phyloP scores from a whole-genome alignment of 805 yeast genomes.

The Myxozyma neotropica region DNA sequence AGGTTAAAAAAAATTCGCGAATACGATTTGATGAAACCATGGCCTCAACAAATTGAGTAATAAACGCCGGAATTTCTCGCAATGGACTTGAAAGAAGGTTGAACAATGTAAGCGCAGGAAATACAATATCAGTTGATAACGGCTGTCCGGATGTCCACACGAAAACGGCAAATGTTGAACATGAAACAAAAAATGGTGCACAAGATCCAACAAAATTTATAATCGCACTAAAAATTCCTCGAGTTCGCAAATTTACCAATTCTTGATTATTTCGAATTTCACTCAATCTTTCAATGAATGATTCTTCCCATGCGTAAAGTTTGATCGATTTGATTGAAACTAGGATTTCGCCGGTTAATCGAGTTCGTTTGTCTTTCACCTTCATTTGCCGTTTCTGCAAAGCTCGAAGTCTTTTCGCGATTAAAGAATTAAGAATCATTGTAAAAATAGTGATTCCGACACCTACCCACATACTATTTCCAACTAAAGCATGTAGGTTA shows the following conservation, averaged over 20 bases:
- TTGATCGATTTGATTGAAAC: constrained; percentile 91
- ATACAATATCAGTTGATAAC: constrained; percentile 83
- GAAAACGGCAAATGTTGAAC: constrained; percentile 84
- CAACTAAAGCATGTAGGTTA: constrained; percentile 73
- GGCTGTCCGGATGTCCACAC: constrained; percentile 63
- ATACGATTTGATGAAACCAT: constrained; percentile 60
- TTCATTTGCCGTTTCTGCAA: constrained; percentile 85
- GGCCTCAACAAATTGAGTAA: constrained; percentile 83
- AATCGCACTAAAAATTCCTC: constrained; percentile 71
- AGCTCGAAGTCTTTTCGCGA: constrained; percentile 66
- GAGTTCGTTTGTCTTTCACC: constrained; percentile 89
- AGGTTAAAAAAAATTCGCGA: constrained; percentile 65
- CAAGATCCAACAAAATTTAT: constrained; percentile 76
- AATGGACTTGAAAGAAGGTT: constrained; percentile 87
- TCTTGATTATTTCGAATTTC: constrained; percentile 81
- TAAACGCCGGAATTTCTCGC: constrained; percentile 85
- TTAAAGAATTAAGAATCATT: constrained; percentile 74
- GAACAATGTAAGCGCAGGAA: constrained; percentile 83
- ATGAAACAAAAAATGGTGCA: constrained; percentile 86
- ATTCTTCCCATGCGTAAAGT: constrained; percentile 91
- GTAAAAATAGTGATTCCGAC: constrained; percentile 74
- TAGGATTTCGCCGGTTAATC: constrained; percentile 82
- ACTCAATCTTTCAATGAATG: constrained; percentile 70
- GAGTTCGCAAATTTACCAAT: constrained; percentile 74
- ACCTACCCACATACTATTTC: constrained; percentile 91